These are phyloP conservation scores for Pseudogymnoascus sp. DNA, from an alignment of 2,329 filamentous ascomycete species.

Conservation along the genomic window DNA sequence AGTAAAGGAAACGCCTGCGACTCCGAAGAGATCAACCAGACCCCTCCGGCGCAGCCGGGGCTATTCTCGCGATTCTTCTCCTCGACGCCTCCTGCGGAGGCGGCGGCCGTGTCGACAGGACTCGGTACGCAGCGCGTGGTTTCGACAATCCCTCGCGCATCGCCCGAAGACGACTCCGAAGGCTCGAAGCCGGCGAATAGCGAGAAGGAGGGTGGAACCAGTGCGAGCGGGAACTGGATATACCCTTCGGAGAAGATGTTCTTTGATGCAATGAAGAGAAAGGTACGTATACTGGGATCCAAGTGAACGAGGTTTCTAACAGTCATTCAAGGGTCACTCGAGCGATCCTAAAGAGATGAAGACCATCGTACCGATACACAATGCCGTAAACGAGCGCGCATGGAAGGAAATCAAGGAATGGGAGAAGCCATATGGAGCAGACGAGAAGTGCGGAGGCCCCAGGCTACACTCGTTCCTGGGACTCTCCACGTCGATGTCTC, in stretches of 20 bases:
- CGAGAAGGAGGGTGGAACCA: conserved; percentile 68
- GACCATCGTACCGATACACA: conserved; percentile 93
- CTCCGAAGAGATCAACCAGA: conserved; percentile 31
- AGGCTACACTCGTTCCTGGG: conserved; percentile 79
- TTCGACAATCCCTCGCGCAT: conserved; percentile 69
- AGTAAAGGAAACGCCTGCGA: conserved; percentile 31
- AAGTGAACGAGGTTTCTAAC: neutral
- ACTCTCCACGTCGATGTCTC: conserved; percentile 61
- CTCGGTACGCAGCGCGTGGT: conserved; percentile 65
- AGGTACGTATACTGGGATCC: conserved; percentile 33
- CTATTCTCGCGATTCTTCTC: conserved; percentile 20
- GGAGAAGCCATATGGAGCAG: conserved; percentile 63
- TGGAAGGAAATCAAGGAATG: conserved; percentile 88
- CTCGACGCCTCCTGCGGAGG: conserved; percentile 12
- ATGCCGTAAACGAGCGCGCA: conserved; percentile 93
- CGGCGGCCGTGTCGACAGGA: neutral
- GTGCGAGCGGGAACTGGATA: conserved; percentile 79
- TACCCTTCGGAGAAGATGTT: conserved; percentile 97
- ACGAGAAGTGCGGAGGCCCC: conserved; percentile 66
- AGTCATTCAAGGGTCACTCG: conserved; percentile 49
- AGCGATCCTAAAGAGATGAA: conserved; percentile 70
- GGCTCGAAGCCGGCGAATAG: conserved; percentile 56
- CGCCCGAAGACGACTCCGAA: conserved; percentile 32
- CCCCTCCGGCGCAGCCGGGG: conserved; percentile 27
- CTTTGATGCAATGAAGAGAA: conserved; percentile 92